These are phyloP conservation scores for Aspergillus floridensis DNA, from an alignment of 2,329 filamentous ascomycete genomes.

Conservation along the genomic window DNA sequence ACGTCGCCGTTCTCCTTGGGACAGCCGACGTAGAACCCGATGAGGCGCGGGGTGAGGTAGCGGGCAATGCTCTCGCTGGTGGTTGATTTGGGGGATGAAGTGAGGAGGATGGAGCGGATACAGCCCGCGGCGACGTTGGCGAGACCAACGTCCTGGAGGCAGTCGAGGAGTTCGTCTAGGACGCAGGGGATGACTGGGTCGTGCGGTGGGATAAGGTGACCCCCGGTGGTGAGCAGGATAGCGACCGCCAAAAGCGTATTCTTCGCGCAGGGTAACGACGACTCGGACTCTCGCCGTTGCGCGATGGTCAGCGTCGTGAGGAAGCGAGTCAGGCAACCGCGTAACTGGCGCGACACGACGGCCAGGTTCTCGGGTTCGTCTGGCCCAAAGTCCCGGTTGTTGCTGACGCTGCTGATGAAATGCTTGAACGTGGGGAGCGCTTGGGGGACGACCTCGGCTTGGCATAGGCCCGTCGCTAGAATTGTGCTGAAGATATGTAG, in stretches of 20 bases:
- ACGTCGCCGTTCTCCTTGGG: slow-evolving; percentile 58
- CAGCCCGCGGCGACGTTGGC: slow-evolving; percentile 89
- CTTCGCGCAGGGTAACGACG: slow-evolving; percentile 83
- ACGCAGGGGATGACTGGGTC: slow-evolving; percentile 74
- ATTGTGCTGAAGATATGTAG: slow-evolving; percentile 95
- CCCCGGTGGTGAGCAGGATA: slow-evolving; percentile 79
- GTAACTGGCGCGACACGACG: slow-evolving; percentile 67
- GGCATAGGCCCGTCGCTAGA: slow-evolving; percentile 80
- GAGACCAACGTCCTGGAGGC: slow-evolving; percentile 59
- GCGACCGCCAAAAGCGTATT: slow-evolving; percentile 87
- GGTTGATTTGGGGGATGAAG: slow-evolving; percentile 53
- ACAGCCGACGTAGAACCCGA: slow-evolving; percentile 65
- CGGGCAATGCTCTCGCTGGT: slow-evolving; percentile 73
- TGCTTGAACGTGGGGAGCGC: slow-evolving; percentile 87
- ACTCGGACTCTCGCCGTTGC: slow-evolving; percentile 58
- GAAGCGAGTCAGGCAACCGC: slow-evolving; percentile 79
- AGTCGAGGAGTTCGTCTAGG: slow-evolving; percentile 79
- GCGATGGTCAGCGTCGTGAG: slow-evolving; percentile 62
- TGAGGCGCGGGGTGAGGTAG: slow-evolving; percentile 69
- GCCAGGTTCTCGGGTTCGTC: slow-evolving; percentile 36
- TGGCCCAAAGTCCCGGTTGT: slow-evolving; percentile 16
- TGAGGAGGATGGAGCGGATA: slow-evolving; percentile 78
- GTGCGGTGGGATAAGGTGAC: slow-evolving; percentile 68
- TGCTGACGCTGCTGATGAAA: slow-evolving; percentile 75
- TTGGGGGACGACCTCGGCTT: slow-evolving; percentile 83